Conservation (phyloP, 83 land plant genomes). For the Isoetes engelmannii region DNA sequence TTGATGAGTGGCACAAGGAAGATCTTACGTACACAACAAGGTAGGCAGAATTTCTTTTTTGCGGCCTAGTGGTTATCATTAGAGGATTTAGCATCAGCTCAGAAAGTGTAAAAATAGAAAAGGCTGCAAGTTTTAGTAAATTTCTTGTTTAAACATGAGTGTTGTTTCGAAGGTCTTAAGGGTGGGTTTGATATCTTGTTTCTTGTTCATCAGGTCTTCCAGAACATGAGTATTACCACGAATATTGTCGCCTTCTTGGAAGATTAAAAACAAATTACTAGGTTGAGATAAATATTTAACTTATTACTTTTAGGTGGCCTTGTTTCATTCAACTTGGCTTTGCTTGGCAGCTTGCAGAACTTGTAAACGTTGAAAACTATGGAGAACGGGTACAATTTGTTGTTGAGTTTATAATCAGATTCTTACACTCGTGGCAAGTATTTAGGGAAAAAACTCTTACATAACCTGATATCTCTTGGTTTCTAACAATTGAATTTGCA, state of each 20-base stretch:
- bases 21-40: constrained; percentile 80
- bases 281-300: constrained; percentile 30
- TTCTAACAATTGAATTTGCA: not conserved
- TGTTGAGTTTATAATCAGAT: constrained; percentile 80
- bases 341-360: constrained; percentile 62
- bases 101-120: too few species aligned
- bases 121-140: not conserved
- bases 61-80: too few species aligned
- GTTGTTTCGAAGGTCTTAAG: not conserved
- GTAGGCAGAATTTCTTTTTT: constrained; percentile 14
- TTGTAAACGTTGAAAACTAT: constrained; percentile 85
- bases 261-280: constrained; percentile 86
- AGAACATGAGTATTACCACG: constrained; percentile 95
- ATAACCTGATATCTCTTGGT: not conserved
- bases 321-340: not conserved
- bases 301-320: not conserved
- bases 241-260: constrained; percentile 87
- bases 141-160: not conserved
- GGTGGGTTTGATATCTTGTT: not conserved
- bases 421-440: constrained; percentile 95
- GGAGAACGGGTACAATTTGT: constrained; percentile 84
- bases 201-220: constrained; percentile 54
- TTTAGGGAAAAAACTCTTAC: not conserved
- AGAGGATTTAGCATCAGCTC: too few species aligned
- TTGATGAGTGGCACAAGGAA: constrained; percentile 85